Percentiles rank a stretch among this genome's conserved stretches.
Evolutionary conservation across 2,329 filamentous ascomycete species (phyloP).

Genomic region (Fusarium tricinctum): DNA sequence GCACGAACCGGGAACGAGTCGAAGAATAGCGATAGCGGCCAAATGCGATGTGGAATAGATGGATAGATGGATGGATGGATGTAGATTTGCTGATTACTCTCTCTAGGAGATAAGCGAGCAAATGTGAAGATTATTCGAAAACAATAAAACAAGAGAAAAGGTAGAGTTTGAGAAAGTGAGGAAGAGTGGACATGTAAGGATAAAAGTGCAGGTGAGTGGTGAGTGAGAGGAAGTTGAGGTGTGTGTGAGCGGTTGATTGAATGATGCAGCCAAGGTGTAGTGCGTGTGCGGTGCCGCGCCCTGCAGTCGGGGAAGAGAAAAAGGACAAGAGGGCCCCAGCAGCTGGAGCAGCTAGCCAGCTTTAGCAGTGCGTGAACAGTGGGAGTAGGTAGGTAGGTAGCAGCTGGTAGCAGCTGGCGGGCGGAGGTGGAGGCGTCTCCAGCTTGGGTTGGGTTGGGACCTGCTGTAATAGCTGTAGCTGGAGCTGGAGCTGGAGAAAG

Average conservation of each 20-base stretch:
- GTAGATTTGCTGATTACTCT: conserved; percentile 33
- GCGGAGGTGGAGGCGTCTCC: conserved; percentile 28
- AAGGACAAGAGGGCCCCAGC: conserved; percentile 13
- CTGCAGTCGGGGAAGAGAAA: conserved; percentile 10
- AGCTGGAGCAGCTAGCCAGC: conserved; percentile 21
- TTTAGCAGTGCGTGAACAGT: background rate
- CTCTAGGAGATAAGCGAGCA: conserved; percentile 7
- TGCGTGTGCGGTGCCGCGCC: conserved; percentile 16
- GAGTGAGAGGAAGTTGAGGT: conserved; percentile 24
- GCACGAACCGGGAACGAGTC: conserved; percentile 32
- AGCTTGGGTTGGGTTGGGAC: conserved; percentile 7
- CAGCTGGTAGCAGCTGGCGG: conserved; percentile 39
- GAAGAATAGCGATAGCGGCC: conserved; percentile 36
- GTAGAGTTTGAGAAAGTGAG: conserved; percentile 24
- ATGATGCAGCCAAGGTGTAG: conserved; percentile 46
- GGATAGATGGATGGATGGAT: conserved; percentile 29
- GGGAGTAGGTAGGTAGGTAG: background rate
- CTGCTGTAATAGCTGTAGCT: conserved; percentile 22
- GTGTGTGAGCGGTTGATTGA: conserved; percentile 36
- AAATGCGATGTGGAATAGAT: conserved; percentile 32
- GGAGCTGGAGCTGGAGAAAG: background rate
- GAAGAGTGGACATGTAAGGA: conserved; percentile 17
- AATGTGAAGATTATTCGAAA: conserved; percentile 20
- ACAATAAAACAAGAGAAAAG: conserved; percentile 20
- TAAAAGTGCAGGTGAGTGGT: conserved; percentile 26